These are phyloP conservation scores for Rhodotorula sp. DNA, from an alignment of 1,284 basidiomycete genomes.

Conservation along the genomic window DNA sequence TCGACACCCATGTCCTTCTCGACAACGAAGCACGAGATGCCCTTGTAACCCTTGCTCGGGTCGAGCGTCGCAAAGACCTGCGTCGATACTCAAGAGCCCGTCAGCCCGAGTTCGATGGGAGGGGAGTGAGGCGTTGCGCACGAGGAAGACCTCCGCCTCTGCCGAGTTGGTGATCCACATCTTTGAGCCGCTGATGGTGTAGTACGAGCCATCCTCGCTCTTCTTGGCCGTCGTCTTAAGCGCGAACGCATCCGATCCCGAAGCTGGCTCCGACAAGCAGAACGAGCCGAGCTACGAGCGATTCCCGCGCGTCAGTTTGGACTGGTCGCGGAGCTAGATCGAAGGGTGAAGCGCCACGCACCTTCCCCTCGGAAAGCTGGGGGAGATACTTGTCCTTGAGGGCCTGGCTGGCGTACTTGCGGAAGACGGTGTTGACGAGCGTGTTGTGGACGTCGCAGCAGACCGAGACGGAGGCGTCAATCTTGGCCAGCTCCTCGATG, in stretches of 20 bases:
- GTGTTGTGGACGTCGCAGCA: conserved; percentile 98
- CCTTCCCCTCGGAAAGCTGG: conserved; percentile 72
- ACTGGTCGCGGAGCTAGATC: not conserved
- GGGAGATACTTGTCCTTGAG: conserved; percentile 90
- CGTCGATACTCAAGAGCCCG: no score
- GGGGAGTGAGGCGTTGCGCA: conserved; percentile 12
- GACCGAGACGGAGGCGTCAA: conserved; percentile 95
- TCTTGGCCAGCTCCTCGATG: conserved; percentile 93
- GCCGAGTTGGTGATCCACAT: conserved; percentile 99
- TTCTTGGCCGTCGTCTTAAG: conserved; percentile 88
- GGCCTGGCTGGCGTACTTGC: conserved; percentile 78
- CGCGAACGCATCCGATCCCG: conserved; percentile 96
- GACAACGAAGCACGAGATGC: conserved; percentile 95
- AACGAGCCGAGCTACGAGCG: conserved; percentile 80
- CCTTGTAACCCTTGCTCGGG: conserved; percentile 94
- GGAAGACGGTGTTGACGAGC: conserved; percentile 87
- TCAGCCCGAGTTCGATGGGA: no score
- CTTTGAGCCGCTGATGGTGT: conserved; percentile 89
- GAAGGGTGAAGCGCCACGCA: conserved; percentile 42
- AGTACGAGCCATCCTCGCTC: conserved; percentile 68
- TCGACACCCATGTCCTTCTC: conserved; percentile 96
- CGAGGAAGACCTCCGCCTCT: conserved; percentile 81
- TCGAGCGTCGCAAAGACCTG: conserved; percentile 94
- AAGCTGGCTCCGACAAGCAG: conserved; percentile 87
- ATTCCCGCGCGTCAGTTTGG: not conserved